Conservation (phyloP, 176 grass and related monocot species). For the Tillandsia leiboldiana region DNA sequence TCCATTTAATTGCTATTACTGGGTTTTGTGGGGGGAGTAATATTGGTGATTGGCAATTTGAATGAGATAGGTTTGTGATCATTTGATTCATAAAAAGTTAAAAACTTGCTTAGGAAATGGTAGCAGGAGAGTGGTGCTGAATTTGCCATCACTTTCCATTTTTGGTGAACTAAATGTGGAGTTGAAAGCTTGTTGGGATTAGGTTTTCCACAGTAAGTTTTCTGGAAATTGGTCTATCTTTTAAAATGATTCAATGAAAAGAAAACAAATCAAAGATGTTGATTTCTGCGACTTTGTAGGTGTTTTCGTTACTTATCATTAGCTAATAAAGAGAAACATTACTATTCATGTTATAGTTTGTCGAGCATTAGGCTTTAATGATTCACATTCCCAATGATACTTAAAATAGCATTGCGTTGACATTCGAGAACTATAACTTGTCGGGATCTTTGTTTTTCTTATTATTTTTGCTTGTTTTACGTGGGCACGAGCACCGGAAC, state of each 20-base stretch:
- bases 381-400: too few species aligned
- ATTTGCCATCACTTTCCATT: not conserved
- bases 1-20: not conserved
- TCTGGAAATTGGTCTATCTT: not conserved
- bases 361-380: too few species aligned
- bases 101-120: not conserved
- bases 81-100: not conserved
- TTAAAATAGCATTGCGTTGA: too few species aligned
- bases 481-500: too few species aligned
- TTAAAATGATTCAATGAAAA: not conserved
- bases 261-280: not conserved
- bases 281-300: not conserved
- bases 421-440: too few species aligned
- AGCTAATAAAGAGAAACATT: too few species aligned
- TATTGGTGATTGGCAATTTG: not conserved
- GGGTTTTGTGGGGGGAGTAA: not conserved
- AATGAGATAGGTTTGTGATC: not conserved
- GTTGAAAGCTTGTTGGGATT: not conserved
- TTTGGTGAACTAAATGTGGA: not conserved
- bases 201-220: not conserved
- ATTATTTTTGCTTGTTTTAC: too few species aligned
- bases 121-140: not conserved
- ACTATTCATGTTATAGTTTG: too few species aligned
- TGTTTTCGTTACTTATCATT: not conserved
- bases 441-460: too few species aligned